A percentile compares a stretch with the other conserved stretches of the same genome.
phyloP scores from a whole-genome alignment of 73 alveolate species.

The Paraurostyla sp. region DNA sequence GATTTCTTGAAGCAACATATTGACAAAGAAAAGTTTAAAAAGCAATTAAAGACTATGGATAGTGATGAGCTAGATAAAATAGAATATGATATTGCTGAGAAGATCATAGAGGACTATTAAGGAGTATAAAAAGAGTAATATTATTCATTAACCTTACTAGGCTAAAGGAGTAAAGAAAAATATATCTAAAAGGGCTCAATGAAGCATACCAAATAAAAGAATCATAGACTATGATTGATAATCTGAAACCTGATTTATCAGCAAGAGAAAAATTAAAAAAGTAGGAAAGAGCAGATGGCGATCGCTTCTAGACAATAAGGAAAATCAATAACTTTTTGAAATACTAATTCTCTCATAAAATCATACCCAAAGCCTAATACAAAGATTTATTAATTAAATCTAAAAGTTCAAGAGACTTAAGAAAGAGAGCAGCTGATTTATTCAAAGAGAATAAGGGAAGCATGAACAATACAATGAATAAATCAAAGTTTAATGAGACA shows the following conservation, averaged over 20 bases:
- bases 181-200: background rate
- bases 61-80: constrained; percentile 21
- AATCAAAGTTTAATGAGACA: background rate
- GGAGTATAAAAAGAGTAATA: constrained; percentile 10
- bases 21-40: constrained; percentile 20
- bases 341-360: background rate
- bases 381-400: background rate
- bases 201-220: constrained; percentile 37
- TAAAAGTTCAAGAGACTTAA: constrained; percentile 5
- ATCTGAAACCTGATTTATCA: background rate
- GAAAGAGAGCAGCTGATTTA: background rate
- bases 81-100: constrained; percentile 42
- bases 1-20: background rate
- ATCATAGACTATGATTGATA: background rate
- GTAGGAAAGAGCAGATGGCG: background rate
- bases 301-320: background rate
- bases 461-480: background rate
- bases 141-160: background rate
- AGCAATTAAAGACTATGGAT: background rate
- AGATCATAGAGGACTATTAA: constrained; percentile 11
- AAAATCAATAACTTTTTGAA: background rate
- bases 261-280: background rate
- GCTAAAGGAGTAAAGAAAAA: background rate
- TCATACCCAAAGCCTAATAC: background rate
- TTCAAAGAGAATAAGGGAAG: background rate